Base-by-base conservation (phyloP, 1,284 basidiomycete genomes). In the Hemileia vastatrix region DNA sequence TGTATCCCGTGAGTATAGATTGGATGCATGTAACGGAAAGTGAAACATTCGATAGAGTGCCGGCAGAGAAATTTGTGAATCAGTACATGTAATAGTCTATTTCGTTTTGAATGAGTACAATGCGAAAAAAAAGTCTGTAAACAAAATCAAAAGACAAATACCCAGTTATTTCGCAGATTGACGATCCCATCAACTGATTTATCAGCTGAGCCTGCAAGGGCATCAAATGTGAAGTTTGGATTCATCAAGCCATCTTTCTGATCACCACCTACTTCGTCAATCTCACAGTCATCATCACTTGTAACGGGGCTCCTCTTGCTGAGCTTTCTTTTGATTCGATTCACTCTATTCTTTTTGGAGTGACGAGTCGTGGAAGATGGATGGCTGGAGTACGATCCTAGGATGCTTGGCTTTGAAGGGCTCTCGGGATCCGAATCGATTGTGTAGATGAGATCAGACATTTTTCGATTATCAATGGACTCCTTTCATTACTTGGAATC, bases 381-480 rank as follows among this genome's bases (percentile, higher is more conserved):
- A 31, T n/a, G 13, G 31, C 36, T 24, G 18, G 55, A 19, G 6
- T 27, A 9, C 2, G 27, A 13, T 52, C 33, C 49, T 63, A n/a
- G n/a, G n/a, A n/a, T n/a, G n/a, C n/a, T n/a, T n/a, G n/a, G n/a
- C n/a, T n/a, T n/a, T n/a, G n/a, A n/a, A n/a, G n/a, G n/a, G n/a
- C n/a, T n/a, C n/a, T n/a, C 60, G 23, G 49, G 47, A 1, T 63
- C 61, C 19, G 54, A 57, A 11, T 63, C 61, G 31, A 63, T 56
- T 19, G 61, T 63, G 11, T 57, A 63, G 6, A 63, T 63, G 23
- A 63, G 57, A 27, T 63, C 61, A 5, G 54, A 50, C 61, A 63
- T 63, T 24, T n/a, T n/a, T n/a, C n/a, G n/a, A n/a, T n/a, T n/a
- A n/a, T n/a, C n/a, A n/a, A n/a, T n/a, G n/a, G n/a, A n/a, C n/a